Percentiles rank a stretch among this genome's conserved stretches.
These are phyloP conservation scores for Microbotryum intermedium DNA, from an alignment of 1,284 basidiomycete genomes.

Conservation along the genomic window DNA sequence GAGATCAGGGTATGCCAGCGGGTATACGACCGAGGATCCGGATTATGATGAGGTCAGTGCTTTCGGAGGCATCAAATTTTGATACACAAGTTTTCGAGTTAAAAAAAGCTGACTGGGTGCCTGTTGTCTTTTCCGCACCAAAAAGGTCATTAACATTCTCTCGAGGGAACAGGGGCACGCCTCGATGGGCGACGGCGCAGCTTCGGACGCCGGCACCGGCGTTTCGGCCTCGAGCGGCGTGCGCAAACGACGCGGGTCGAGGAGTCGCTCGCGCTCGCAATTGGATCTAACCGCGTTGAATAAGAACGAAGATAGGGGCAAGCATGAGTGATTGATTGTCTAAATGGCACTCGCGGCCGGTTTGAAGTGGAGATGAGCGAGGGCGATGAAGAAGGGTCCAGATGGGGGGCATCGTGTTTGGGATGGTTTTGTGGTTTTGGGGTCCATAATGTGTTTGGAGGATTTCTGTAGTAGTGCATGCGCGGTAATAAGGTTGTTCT, in stretches of 20 bases:
- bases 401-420: too few species aligned
- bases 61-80: too few species aligned
- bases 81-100: too few species aligned
- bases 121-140: background rate
- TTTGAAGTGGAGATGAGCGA: too few species aligned
- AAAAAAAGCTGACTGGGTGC: background rate
- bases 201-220: constrained; percentile 6
- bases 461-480: too few species aligned
- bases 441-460: too few species aligned
- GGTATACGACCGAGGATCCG: constrained; percentile 42
- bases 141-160: constrained; percentile 30
- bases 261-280: constrained; percentile 11
- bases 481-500: too few species aligned
- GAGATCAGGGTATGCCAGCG: constrained; percentile 40
- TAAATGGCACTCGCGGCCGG: too few species aligned
- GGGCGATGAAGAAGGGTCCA: too few species aligned
- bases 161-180: constrained; percentile 18
- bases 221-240: background rate
- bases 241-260: constrained; percentile 12
- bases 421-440: too few species aligned
- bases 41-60: constrained; percentile 45
- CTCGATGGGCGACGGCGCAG: background rate
- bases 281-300: constrained; percentile 15
- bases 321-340: too few species aligned
- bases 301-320: too few species aligned